These are phyloP conservation scores for Juncus inflexus DNA, from an alignment of 176 grass and related monocot species.

Conservation along the genomic window DNA sequence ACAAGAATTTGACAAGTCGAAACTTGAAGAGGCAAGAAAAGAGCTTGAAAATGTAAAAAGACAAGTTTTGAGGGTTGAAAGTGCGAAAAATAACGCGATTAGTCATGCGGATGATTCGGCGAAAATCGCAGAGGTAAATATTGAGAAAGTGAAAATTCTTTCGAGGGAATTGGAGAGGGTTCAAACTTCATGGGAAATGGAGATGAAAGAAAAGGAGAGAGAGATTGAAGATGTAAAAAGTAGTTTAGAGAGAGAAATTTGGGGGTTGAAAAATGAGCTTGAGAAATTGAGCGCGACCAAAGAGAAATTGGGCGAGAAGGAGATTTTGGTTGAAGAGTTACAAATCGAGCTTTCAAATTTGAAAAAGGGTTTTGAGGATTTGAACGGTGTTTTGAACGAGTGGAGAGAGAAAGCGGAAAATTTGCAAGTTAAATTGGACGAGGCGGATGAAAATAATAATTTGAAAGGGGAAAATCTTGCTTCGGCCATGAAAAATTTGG, in stretches of 20 bases:
- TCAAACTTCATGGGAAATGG: constrained; percentile 46
- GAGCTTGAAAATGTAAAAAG: constrained; percentile 69
- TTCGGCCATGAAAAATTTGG: constrained; percentile 53
- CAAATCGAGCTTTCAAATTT: constrained; percentile 39
- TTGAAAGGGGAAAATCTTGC: constrained; percentile 49
- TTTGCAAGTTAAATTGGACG: constrained; percentile 60
- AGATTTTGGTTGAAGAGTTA: constrained; percentile 42
- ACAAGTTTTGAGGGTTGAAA: constrained; percentile 50
- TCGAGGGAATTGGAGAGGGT: constrained; percentile 46
- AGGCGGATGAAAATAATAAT: constrained; percentile 49
- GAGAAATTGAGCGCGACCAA: constrained; percentile 44
- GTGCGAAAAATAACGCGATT: constrained; percentile 64
- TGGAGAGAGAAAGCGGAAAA: constrained; percentile 49
- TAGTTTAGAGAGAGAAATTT: constrained; percentile 44
- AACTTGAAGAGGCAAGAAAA: constrained; percentile 37
- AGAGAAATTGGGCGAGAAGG: constrained; percentile 39
- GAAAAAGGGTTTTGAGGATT: constrained; percentile 32
- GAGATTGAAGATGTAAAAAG: constrained; percentile 34
- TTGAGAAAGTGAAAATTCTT: constrained; percentile 48
- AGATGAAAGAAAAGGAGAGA: constrained; percentile 35
- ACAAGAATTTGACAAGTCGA: constrained; percentile 41
- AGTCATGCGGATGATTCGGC: constrained; percentile 54
- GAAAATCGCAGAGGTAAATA: constrained; percentile 46
- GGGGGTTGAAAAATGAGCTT: constrained; percentile 37
- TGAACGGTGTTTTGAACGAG: constrained; percentile 33